Evolutionary conservation across 805 yeast species (phyloP).

Genomic region (Candida morakotiae): DNA sequence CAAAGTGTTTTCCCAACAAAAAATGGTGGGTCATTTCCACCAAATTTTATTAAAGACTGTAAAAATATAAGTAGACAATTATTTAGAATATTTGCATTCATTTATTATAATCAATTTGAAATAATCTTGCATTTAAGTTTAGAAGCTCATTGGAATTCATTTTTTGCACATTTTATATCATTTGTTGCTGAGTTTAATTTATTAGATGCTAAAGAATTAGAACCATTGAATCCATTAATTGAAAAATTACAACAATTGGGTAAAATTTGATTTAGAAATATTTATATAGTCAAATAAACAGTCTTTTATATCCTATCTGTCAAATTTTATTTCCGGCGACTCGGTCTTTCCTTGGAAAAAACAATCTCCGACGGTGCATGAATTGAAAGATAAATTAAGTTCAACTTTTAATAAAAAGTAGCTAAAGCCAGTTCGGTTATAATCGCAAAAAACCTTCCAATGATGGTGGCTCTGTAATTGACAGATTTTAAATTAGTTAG

Average conservation of each 20-base stretch:
- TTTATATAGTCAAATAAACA: too few relatives aligned
- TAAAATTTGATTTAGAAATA: slow-evolving; percentile 48
- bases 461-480: too few relatives aligned
- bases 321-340: too few relatives aligned
- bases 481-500: too few relatives aligned
- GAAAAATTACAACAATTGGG: slow-evolving; percentile 83
- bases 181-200: slow-evolving; percentile 81
- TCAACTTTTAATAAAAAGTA: too few relatives aligned
- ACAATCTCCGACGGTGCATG: too few relatives aligned
- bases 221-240: slow-evolving; percentile 73
- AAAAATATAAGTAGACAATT: slow-evolving; percentile 86
- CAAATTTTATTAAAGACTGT: slow-evolving; percentile 74
- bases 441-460: too few relatives aligned
- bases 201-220: slow-evolving; percentile 74
- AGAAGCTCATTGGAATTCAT: slow-evolving; percentile 98
- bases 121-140: slow-evolving; percentile 84
- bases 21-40: slow-evolving; percentile 85
- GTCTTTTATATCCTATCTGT: too few relatives aligned
- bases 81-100: slow-evolving; percentile 93
- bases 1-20: slow-evolving; percentile 89
- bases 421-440: too few relatives aligned
- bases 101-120: slow-evolving; percentile 92
- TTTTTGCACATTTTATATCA: slow-evolving; percentile 90
- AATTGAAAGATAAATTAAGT: too few relatives aligned
- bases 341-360: too few relatives aligned